Evolutionary conservation across 1,284 basidiomycete species (phyloP).

Genomic region (Puccinia triticina): DNA sequence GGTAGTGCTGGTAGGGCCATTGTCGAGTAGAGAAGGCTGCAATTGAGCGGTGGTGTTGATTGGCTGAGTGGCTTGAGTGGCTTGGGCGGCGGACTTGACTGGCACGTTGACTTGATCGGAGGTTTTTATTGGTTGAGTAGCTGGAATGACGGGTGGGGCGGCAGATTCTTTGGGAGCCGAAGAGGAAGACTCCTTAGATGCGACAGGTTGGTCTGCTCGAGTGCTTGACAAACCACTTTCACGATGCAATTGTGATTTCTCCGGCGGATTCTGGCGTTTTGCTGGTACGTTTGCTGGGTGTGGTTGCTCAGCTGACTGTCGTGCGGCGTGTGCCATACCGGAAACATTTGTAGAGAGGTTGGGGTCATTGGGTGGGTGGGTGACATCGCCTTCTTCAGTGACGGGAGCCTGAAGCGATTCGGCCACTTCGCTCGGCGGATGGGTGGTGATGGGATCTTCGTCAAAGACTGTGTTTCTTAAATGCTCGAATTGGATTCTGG

Average conservation of each 20-base stretch:
- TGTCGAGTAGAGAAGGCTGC: no score
- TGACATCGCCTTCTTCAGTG: not conserved
- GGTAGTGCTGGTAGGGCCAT: no score
- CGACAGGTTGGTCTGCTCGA: not conserved
- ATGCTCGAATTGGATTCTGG: slow-evolving; percentile 22
- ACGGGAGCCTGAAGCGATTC: not conserved
- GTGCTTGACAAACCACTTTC: not conserved
- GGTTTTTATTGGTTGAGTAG: not conserved
- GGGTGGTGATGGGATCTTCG: not conserved
- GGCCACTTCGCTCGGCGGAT: not conserved
- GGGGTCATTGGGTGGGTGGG: not conserved
- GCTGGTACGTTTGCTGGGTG: not conserved
- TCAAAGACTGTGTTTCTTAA: slow-evolving; percentile 17
- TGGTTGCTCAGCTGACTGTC: not conserved
- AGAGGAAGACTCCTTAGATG: not conserved
- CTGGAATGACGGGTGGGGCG: not conserved
- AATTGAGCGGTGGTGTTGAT: not conserved
- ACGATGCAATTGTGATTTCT: not conserved
- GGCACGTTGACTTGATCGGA: not conserved
- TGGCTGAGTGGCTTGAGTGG: not conserved
- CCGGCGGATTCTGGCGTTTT: not conserved
- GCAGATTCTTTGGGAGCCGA: not conserved
- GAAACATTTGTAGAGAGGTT: not conserved
- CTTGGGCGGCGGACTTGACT: not conserved
- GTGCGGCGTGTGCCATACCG: not conserved